phyloP scores from a whole-genome alignment of 805 yeast species.

The Candida namnaoensis region DNA sequence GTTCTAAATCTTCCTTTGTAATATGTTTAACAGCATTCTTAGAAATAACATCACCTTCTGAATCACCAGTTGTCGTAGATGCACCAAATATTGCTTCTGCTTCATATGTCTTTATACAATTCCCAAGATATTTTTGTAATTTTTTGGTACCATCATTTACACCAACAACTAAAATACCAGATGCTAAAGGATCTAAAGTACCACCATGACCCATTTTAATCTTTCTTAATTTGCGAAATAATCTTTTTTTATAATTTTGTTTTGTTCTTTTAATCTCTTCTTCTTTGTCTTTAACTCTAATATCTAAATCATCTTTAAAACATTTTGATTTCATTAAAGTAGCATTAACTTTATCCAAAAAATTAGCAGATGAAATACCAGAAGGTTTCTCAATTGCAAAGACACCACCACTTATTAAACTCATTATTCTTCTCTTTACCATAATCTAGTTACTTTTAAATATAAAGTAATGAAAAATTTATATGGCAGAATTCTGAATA shows the following conservation, averaged over 20 bases:
- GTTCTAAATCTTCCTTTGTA: conserved; percentile 39
- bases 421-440: not conserved
- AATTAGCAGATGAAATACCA: conserved; percentile 74
- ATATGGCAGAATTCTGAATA: too few relatives aligned
- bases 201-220: conserved; percentile 98
- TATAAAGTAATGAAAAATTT: too few relatives aligned
- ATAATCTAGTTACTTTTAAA: too few relatives aligned
- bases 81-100: conserved; percentile 83
- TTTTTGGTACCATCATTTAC: conserved; percentile 88
- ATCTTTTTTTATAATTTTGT: conserved; percentile 40
- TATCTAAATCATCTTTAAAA: conserved; percentile 45
- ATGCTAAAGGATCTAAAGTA: conserved; percentile 89
- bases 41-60: conserved; percentile 74
- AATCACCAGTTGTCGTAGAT: conserved; percentile 89
- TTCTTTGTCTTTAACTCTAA: conserved; percentile 37
- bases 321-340: conserved; percentile 50
- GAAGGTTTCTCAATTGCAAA: conserved; percentile 88
- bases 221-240: conserved; percentile 39
- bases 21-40: conserved; percentile 50
- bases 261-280: conserved; percentile 28
- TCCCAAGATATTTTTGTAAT: conserved; percentile 61
- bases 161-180: conserved; percentile 90
- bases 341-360: conserved; percentile 57
- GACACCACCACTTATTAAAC: conserved; percentile 80
- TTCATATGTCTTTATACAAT: conserved; percentile 72